Base-by-base conservation (phyloP, 78 protist genomes). In the Dictyostelium intermedium region DNA sequence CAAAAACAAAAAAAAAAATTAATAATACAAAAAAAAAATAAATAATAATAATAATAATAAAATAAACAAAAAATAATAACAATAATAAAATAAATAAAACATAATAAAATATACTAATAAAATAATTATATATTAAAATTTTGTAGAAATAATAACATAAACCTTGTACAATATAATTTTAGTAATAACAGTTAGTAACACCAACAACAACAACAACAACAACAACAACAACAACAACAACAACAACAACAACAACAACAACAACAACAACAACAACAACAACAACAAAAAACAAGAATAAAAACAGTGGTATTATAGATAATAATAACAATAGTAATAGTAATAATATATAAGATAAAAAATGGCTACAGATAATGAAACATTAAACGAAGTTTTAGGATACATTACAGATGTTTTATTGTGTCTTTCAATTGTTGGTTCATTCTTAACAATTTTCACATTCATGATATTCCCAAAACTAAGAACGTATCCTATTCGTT, bases 401-500 rank as follows among this genome's bases (percentile, higher is more conserved):
- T 93, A 93, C 43, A 85, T 93, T 16, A 91, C 87, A 10, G 96
- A 93, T 85, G 86, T 85, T 74, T 78, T 93, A 14, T 61, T 83
- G 37, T n/a, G 63, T n/a, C 63, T 93, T 5, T 93, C 96, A 63
- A 85, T 93, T 74, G 92, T 56, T 77, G 96, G 96, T 66, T 63
- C 92, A 73, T 77, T 89, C 47, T 60, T 77, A 4, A 93, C 96
- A 79, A 86, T 85, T 10, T 66, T 93, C 7, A 93, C 96, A 56
- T 93, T 93, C 78, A 84, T 86, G 85, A 9, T 93, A 4, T 93
- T 85, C 72, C 66, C 25, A 7, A 83, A 84, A 79, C 86, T 93
- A 30, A 77, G 96, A 78, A 93, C 91, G 14, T 93, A 93, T n/a
- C 96, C 96, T n/a, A 93, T 93, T 63, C 63, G 92, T 66, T 53